Base-by-base conservation (phyloP, 2,329 filamentous ascomycete species). In the Fonsecaea monophora region DNA sequence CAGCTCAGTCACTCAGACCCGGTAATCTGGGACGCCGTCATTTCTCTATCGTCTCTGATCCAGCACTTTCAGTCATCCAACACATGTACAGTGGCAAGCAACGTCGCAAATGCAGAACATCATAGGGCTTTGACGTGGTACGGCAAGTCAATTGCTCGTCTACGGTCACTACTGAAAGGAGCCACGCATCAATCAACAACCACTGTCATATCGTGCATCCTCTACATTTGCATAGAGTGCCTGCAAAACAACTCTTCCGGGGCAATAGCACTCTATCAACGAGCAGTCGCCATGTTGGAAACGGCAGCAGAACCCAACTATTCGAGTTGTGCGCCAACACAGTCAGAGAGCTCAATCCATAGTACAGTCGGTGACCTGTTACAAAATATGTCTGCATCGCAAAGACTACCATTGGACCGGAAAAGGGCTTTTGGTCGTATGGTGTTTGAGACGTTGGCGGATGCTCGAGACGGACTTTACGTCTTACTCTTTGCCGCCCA, bases 201-300 rank as follows among this genome's bases (percentile, higher is more conserved):
- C 37, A 37, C 35, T 32, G 38, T 60, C 13, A 65, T 68, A 12
- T 62, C 67, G n/a, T 61, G 53, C 40, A 63, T 68, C n/a, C 38
- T 68, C 7, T 68, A 68, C 60, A 68, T 61, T 21, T 57, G 67
- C 21, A 64, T 68, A 38, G 67, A 68, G 35, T 68, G 64, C 37
- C 50, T 68, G 34, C 60, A 59, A 54, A 56, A 64, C 50, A 64
- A 68, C 38, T 30, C 60, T 1, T 55, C 21, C 6, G 64, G 38
- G 32, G 64, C 64, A 21, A 34, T 57, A 12, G 34, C 64, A 15
- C 53, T 68, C 18, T 68, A 66, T 32, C 59, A 67, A 7, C 42
- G 42, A 53, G 64, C 67, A 38, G n/a, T 68, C 34, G 45, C 40
- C 12, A 55, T 55, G 30, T 54, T 48, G 35, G 65, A 57, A 35